Conservation (phyloP, 2,329 filamentous ascomycete species). For the Ophiostoma australiae region DNA sequence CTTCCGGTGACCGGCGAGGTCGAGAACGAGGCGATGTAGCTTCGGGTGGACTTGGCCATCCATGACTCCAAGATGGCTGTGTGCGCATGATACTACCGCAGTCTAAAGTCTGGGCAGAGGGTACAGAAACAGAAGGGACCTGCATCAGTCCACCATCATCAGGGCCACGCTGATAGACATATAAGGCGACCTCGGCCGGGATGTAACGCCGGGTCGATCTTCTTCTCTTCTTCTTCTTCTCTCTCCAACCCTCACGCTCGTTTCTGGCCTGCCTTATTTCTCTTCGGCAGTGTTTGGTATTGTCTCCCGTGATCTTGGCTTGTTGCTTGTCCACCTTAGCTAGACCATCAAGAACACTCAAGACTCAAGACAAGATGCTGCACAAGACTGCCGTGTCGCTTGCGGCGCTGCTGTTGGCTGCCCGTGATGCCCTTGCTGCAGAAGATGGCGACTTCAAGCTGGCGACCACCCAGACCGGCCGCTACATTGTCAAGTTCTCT, state of each 20-base stretch:
- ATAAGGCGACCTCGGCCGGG: background rate
- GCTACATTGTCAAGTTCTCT: conserved; percentile 26
- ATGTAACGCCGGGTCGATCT: background rate
- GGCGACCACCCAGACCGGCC: background rate
- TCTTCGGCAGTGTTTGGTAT: background rate
- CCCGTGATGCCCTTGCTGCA: background rate
- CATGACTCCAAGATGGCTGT: background rate
- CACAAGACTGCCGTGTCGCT: conserved; percentile 4
- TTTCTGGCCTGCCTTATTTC: background rate
- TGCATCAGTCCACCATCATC: background rate
- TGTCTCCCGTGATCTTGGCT: background rate
- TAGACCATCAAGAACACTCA: background rate
- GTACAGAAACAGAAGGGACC: background rate
- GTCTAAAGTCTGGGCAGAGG: background rate
- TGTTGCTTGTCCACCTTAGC: background rate
- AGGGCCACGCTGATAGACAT: background rate
- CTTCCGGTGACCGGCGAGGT: background rate
- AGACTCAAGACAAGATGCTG: background rate
- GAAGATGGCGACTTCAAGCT: background rate
- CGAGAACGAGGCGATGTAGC: background rate
- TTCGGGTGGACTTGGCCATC: background rate
- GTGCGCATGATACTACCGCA: background rate
- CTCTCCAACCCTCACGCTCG: background rate
- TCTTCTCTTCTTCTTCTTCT: background rate
- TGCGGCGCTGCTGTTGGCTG: background rate